phyloP scores from a whole-genome alignment of 441 rosid species.

The Gossypium schwendimanii region DNA sequence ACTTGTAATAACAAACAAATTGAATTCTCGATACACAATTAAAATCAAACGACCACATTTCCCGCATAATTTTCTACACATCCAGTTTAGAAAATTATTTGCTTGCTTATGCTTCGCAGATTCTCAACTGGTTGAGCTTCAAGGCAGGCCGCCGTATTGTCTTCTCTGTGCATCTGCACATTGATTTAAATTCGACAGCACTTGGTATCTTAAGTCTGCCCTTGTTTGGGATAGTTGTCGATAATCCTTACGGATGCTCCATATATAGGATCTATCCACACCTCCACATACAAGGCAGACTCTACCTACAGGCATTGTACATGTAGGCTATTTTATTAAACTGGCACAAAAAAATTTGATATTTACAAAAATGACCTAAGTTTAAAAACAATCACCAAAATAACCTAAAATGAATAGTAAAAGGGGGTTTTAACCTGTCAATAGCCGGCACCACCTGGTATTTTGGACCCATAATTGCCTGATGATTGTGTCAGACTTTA shows the following conservation, averaged over 20 bases:
- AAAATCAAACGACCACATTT: neutral
- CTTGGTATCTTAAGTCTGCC: neutral
- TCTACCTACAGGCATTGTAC: constrained; percentile 47
- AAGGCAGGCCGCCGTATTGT: neutral
- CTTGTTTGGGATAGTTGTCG: constrained; percentile 37
- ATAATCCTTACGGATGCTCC: constrained; percentile 82
- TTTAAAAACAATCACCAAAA: no score
- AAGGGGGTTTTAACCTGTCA: no score
- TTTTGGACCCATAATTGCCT: no score
- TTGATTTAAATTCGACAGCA: neutral
- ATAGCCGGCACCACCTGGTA: no score
- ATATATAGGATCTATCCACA: constrained; percentile 66
- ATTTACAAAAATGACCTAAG: no score
- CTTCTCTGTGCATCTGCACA: neutral
- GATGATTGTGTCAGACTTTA: no score
- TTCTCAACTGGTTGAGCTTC: neutral
- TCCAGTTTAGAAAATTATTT: neutral
- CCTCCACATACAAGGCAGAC: constrained; percentile 68
- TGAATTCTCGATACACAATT: neutral
- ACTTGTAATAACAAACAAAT: neutral
- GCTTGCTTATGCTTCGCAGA: neutral
- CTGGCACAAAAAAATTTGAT: no score
- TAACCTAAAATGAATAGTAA: no score
- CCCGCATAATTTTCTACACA: neutral
- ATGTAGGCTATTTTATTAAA: no score